Evolutionary conservation across 2,329 filamentous ascomycete genomes (phyloP).

Genomic region (Clonostachys sp.): DNA sequence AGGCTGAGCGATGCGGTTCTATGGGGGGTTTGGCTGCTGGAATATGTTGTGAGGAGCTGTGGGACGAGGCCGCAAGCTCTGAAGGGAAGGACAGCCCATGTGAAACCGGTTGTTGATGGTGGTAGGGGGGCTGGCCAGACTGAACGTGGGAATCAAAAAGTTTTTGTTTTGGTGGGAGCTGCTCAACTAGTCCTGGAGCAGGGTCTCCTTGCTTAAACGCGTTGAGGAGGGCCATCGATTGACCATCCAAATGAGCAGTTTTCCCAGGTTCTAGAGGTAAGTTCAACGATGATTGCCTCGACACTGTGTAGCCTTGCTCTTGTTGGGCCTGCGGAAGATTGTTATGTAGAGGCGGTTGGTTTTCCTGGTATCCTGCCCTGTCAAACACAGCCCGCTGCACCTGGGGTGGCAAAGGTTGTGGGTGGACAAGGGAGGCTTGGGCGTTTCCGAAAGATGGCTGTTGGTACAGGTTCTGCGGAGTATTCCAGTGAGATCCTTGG

Average conservation of each 20-base stretch:
- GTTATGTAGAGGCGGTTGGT: slow-evolving; percentile 5
- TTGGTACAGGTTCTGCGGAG: not conserved
- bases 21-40: not conserved
- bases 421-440: slow-evolving; percentile 23
- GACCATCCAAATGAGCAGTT: slow-evolving; percentile 26
- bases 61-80: slow-evolving; percentile 1
- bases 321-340: slow-evolving; percentile 7
- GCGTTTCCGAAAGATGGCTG: slow-evolving; percentile 5
- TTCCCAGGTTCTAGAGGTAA: slow-evolving; percentile 1
- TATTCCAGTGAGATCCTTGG: not conserved
- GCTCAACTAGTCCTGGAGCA: not conserved
- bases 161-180: too few species aligned
- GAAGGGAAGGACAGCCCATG: slow-evolving; percentile 1
- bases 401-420: slow-evolving; percentile 50
- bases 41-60: not conserved
- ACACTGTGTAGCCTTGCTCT: slow-evolving; percentile 1
- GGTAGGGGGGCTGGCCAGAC: not conserved
- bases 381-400: slow-evolving; percentile 49
- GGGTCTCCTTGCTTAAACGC: slow-evolving; percentile 29
- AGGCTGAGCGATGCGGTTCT: slow-evolving; percentile 34
- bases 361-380: slow-evolving; percentile 20
- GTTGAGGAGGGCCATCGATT: slow-evolving; percentile 37
- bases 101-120: not conserved
- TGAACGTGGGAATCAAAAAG: too few species aligned
- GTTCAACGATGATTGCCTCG: too few species aligned